phyloP scores from a whole-genome alignment of 345 rosid species.

The Hevea brasiliensis region DNA sequence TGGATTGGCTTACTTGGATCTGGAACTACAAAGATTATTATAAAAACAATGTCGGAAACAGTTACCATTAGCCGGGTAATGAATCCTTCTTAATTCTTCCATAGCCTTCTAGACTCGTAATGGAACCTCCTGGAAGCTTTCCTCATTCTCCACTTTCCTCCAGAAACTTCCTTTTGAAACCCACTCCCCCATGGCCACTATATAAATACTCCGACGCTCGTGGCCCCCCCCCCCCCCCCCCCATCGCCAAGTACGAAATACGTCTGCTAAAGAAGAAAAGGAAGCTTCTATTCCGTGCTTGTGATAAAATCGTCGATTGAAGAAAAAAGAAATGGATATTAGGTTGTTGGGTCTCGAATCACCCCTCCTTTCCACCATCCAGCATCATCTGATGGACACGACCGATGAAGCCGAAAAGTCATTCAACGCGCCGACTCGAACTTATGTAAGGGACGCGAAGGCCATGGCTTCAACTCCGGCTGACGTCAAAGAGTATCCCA shows the following conservation, averaged over 20 bases:
- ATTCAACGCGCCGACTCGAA: slow-evolving; percentile 47
- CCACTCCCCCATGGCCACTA: neutral
- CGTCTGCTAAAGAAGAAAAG: neutral
- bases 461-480: slow-evolving; percentile 92
- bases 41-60: no score
- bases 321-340: slow-evolving; percentile 39
- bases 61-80: no score
- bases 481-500: slow-evolving; percentile 60
- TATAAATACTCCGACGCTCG: slow-evolving; percentile 3
- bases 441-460: slow-evolving; percentile 59
- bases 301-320: neutral
- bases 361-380: slow-evolving; percentile 46
- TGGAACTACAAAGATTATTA: no score
- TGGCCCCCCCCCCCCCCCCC: no score
- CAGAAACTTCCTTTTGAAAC: slow-evolving; percentile 18
- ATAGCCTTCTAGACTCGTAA: slow-evolving; percentile 7
- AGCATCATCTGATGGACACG: slow-evolving; percentile 58
- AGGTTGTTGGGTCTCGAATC: slow-evolving; percentile 41
- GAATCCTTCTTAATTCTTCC: neutral
- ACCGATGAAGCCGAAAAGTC: slow-evolving; percentile 32
- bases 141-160: neutral
- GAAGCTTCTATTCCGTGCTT: no score
- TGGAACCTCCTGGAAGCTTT: slow-evolving; percentile 4
- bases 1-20: no score
- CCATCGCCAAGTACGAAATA: fast-evolving